Conservation (phyloP, 768 basidiomycete species). For the Suillus discolor region DNA sequence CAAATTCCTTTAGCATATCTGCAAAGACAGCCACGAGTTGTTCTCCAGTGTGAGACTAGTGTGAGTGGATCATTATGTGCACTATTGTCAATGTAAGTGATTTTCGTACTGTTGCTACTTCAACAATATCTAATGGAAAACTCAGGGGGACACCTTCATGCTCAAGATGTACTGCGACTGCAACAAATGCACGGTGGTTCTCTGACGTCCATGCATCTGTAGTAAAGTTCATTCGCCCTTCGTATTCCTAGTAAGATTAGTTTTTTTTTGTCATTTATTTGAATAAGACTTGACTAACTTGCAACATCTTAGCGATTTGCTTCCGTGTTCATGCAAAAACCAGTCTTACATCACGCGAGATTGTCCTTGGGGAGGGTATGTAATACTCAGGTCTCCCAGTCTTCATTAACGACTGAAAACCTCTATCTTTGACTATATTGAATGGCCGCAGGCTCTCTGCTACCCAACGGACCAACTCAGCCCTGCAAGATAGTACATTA, state of each 20-base stretch:
- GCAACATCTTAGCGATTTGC: constrained; percentile 5
- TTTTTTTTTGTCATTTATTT: neutral
- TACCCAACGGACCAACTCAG: constrained; percentile 38
- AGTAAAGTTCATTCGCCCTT: constrained; percentile 33
- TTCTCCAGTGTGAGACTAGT: no score
- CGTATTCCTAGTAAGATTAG: constrained; percentile 26
- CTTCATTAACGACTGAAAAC: constrained; percentile 31
- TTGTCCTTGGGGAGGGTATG: constrained; percentile 22
- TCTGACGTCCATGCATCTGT: no score
- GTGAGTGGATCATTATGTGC: no score
- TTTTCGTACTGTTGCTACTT: no score
- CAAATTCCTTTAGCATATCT: no score
- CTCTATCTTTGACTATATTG: constrained; percentile 34
- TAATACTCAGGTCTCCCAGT: no score
- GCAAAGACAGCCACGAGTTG: no score
- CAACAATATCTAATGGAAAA: no score
- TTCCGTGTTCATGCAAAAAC: neutral
- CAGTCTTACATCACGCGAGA: neutral
- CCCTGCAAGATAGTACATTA: constrained; percentile 18
- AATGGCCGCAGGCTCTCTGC: constrained; percentile 34
- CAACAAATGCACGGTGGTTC: no score
- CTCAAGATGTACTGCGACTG: no score
- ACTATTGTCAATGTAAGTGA: no score
- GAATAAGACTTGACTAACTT: neutral
- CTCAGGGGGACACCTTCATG: no score